phyloP scores from a whole-genome alignment of 73 alveolate species.

The Stentor roeselii region DNA sequence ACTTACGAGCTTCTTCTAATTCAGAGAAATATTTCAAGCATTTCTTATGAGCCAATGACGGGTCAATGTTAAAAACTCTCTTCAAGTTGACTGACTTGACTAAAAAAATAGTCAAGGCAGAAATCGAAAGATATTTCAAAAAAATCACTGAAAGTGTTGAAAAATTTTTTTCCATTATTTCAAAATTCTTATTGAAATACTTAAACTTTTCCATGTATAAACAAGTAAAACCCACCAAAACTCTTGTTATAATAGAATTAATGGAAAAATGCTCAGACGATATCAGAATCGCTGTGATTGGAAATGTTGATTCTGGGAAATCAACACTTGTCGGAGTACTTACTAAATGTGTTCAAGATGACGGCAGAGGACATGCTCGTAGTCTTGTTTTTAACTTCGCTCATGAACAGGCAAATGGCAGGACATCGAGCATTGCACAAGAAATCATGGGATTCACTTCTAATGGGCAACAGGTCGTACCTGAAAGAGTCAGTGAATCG shows the following conservation, averaged over 20 bases:
- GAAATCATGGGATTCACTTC: slow-evolving; percentile 90
- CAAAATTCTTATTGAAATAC: neutral
- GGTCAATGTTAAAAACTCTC: neutral
- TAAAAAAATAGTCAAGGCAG: neutral
- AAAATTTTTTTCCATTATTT: too few relatives aligned
- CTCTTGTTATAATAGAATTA: too few relatives aligned
- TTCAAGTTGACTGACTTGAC: neutral
- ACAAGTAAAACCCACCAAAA: neutral
- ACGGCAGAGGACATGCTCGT: slow-evolving; percentile 93
- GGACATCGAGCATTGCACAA: slow-evolving; percentile 83
- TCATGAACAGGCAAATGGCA: slow-evolving; percentile 89
- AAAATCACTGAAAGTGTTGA: neutral
- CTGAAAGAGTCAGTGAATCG: slow-evolving; percentile 63
- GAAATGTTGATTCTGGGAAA: slow-evolving; percentile 30
- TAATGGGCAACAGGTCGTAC: slow-evolving; percentile 51
- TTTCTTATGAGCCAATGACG: neutral
- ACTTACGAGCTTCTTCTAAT: neutral
- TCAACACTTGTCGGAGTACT: slow-evolving; percentile 96
- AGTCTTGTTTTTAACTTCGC: slow-evolving; percentile 82
- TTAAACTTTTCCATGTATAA: too few relatives aligned
- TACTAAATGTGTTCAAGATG: slow-evolving; percentile 83
- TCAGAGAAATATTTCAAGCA: neutral
- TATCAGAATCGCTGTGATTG: slow-evolving; percentile 14
- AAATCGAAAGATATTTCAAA: neutral
- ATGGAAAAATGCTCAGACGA: neutral